Evolutionary conservation across 257 asterid species (phyloP), one percentile per base, ranked within the genome.

Genomic region (Lantana camara): DNA sequence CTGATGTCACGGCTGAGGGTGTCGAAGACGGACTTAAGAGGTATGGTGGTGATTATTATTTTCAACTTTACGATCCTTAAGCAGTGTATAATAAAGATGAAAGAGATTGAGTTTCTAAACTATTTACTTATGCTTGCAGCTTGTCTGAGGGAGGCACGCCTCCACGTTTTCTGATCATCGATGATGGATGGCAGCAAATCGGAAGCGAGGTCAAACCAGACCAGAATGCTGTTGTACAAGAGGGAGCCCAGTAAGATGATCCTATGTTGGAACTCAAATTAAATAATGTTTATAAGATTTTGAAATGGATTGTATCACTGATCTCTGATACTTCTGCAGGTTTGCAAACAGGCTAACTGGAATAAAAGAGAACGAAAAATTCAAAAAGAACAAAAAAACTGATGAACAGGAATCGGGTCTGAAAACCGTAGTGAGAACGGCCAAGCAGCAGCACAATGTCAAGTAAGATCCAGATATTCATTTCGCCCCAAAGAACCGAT

Each of bases 161-260:
- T 51, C 91, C 97, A 4, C 95, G 97, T 57, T 93, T 93, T 83
- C 82, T 93, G 63, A 90, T 93, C 73, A 87, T 93, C 74, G 99
- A 90, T 20, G 97, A 93, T 54, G 99, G 99, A 70, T 93, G 99
- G 99, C 99, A 93, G 72, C 99, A 93, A 73, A 93, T 90, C 68
- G 97, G 95, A 24, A 81, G 76, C 47, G 91, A 80, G 50, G 69
- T 53, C 65, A 83, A 90, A 76, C 80, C 77, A 15, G 86, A 75
- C 20, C 9, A 80, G 16, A 74, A 75, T 29, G 81, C 82, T 69
- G 91, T 84, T 59, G 97, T 93, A 16, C 99, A 93, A 79, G 96
- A 93, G 81, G 99, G 99, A 62, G 86, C 88, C 55, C 85, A 82
- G 88, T 82, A 79, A n/a, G n/a, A n/a, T n/a, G n/a, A n/a, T n/a